phyloP scores from a whole-genome alignment of 2,329 filamentous ascomycete species.

The Aspergillus arachidicola region DNA sequence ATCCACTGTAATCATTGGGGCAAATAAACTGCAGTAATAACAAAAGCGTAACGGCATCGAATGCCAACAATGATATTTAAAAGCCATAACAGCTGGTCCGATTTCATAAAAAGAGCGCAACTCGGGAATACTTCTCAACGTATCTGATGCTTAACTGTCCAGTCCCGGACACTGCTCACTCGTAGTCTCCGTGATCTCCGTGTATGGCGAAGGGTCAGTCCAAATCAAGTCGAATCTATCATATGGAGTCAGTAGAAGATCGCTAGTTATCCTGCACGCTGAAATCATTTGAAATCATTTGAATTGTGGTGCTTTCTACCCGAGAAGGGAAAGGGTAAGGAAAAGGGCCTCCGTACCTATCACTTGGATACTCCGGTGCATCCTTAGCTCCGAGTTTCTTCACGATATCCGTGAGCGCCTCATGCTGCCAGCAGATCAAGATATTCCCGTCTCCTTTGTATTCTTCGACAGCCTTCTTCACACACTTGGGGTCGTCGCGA shows the following conservation, averaged over 20 bases:
- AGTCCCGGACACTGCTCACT: conserved; percentile 60
- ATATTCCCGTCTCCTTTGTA: conserved; percentile 59
- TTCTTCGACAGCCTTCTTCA: conserved; percentile 51
- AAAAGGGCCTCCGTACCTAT: conserved; percentile 38
- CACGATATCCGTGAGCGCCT: conserved; percentile 55
- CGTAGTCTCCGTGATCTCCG: conserved; percentile 46
- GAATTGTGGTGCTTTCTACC: background rate
- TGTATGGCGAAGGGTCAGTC: conserved; percentile 58
- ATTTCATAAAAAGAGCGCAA: background rate
- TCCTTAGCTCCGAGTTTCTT: conserved; percentile 54
- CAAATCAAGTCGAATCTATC: conserved; percentile 58
- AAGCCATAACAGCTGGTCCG: background rate
- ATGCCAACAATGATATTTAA: background rate
- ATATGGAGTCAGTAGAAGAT: background rate
- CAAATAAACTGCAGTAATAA: background rate
- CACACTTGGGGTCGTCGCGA: conserved; percentile 59
- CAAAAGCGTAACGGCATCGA: background rate
- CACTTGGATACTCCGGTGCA: conserved; percentile 54
- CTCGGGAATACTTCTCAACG: background rate
- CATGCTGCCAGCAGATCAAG: conserved; percentile 65
- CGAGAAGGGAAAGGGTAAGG: conserved; percentile 2
- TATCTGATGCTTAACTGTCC: conserved; percentile 35
- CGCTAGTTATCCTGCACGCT: background rate
- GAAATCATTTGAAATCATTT: too few relatives aligned
- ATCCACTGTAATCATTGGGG: background rate